phyloP scores from a whole-genome alignment of 23 red algal genomes.

The Cyanidiococcus yangmingshanensis region DNA sequence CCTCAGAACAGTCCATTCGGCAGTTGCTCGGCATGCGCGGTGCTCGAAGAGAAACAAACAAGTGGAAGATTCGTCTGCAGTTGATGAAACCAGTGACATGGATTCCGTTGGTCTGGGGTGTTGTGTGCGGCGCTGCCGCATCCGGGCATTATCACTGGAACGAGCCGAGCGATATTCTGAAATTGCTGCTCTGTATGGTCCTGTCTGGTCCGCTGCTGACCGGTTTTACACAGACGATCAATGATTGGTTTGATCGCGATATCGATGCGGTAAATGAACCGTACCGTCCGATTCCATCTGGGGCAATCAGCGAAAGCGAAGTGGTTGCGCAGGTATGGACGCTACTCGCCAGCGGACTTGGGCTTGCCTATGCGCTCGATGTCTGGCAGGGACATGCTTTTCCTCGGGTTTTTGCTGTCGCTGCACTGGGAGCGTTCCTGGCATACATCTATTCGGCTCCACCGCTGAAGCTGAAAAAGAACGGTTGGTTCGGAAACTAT shows the following conservation, averaged over 20 bases:
- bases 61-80: conserved; percentile 83
- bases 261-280: conserved; percentile 99
- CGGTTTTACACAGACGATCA: conserved; percentile 86
- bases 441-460: conserved; percentile 96
- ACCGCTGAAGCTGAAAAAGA: conserved; percentile 96
- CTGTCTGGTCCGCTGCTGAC: conserved; percentile 86
- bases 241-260: conserved; percentile 92
- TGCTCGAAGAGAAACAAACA: conserved; percentile 22
- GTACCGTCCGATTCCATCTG: conserved; percentile 93
- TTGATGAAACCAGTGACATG: conserved; percentile 99
- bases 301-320: conserved; percentile 55
- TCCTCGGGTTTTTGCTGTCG: conserved; percentile 44
- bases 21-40: conserved; percentile 86
- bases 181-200: conserved; percentile 64
- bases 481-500: conserved; percentile 92
- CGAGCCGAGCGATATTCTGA: conserved; percentile 45
- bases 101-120: conserved; percentile 95
- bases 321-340: conserved; percentile 77
- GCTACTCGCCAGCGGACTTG: conserved; percentile 50
- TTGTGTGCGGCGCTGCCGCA: conserved; percentile 86
- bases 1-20: conserved; percentile 18
- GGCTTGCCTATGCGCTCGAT: conserved; percentile 49
- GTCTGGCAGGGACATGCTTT: conserved; percentile 57
- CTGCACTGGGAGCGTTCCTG: conserved; percentile 68
- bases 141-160: conserved; percentile 81